A percentile compares a stretch with the other conserved stretches of the same genome.
phyloP scores from a whole-genome alignment of 192 early-diverging fungal genomes.

The Piromyces finnis region DNA sequence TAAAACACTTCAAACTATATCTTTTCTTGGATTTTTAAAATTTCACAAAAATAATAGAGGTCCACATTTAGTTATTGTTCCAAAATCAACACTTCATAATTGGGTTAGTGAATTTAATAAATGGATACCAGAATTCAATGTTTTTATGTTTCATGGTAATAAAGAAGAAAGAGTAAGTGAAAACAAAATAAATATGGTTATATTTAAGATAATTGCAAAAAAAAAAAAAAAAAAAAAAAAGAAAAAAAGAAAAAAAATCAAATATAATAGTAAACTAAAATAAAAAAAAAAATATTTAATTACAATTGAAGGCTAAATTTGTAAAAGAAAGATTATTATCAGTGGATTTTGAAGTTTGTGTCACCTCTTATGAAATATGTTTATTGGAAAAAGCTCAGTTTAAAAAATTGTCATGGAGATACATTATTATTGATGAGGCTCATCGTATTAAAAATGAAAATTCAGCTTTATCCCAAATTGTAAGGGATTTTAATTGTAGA shows the following conservation, averaged over 20 bases:
- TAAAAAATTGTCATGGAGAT: constrained; percentile 58
- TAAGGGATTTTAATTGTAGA: constrained; percentile 69
- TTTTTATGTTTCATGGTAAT: constrained; percentile 78
- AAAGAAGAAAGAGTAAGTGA: constrained; percentile 57
- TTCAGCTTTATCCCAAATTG: constrained; percentile 85
- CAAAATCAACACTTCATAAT: constrained; percentile 92
- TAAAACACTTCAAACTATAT: constrained; percentile 91
- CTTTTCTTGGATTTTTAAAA: constrained; percentile 89
- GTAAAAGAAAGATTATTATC: constrained; percentile 23
- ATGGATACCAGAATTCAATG: constrained; percentile 78
- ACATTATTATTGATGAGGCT: constrained; percentile 65
- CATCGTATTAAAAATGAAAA: constrained; percentile 83
- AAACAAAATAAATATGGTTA: too few species aligned
- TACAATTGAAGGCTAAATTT: background rate
- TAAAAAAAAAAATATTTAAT: too few species aligned
- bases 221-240: too few species aligned
- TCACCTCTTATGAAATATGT: constrained; percentile 95
- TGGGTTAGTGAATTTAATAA: constrained; percentile 81
- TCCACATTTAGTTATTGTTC: constrained; percentile 89
- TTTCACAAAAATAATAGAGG: constrained; percentile 53
- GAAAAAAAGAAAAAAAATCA: too few species aligned
- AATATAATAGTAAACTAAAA: too few species aligned
- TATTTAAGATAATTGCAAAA: too few species aligned
- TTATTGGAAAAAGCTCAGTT: constrained; percentile 72
- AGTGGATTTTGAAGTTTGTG: constrained; percentile 70